These are phyloP conservation scores for Pseudogymnoascus sp. DNA, from an alignment of 2,329 filamentous ascomycete species.

Conservation along the genomic window DNA sequence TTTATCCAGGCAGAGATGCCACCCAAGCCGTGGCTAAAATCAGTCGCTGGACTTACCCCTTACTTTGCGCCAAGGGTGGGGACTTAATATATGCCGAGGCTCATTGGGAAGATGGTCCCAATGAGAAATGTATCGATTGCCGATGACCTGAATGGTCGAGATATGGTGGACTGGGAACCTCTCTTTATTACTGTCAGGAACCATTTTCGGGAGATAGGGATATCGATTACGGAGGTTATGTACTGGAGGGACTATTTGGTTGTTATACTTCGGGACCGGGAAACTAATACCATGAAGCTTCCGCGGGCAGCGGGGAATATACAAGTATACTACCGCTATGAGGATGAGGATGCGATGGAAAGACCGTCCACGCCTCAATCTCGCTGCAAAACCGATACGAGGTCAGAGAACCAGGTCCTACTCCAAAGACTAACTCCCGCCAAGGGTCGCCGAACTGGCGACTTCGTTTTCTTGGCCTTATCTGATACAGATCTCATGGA, in stretches of 20 bases:
- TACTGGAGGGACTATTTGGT: neutral
- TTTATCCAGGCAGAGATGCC: neutral
- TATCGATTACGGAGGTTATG: neutral
- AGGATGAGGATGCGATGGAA: neutral
- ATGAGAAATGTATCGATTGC: neutral
- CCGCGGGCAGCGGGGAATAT: neutral
- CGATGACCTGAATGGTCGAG: neutral
- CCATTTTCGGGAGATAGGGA: neutral
- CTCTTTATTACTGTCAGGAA: neutral
- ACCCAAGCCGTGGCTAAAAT: slow-evolving; percentile 6
- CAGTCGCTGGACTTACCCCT: neutral
- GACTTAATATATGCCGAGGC: neutral
- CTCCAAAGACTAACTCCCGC: neutral
- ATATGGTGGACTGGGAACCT: neutral
- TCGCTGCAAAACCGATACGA: neutral
- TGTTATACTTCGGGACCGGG: neutral
- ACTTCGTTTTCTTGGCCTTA: neutral
- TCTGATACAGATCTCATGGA: neutral
- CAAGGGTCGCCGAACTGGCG: neutral
- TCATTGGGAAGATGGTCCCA: neutral
- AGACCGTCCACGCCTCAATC: neutral
- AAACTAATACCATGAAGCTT: neutral
- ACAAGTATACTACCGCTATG: neutral
- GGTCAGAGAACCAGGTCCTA: neutral
- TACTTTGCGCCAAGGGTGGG: neutral